phyloP scores from a whole-genome alignment of 495 filamentous ascomycete species.

The Penicillium mononematosum region DNA sequence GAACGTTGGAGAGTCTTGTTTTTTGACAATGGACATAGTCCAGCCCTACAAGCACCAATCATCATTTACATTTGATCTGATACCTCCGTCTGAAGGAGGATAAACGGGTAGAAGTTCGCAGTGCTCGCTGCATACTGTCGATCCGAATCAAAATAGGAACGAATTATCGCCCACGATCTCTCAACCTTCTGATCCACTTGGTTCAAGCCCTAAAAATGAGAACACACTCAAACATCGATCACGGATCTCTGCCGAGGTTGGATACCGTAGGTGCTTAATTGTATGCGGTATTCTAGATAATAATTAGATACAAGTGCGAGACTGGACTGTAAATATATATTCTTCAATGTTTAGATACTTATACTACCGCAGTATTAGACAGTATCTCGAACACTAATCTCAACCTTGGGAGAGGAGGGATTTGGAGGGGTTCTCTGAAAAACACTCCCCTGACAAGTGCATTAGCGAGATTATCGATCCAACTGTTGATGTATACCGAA shows the following conservation, averaged over 20 bases:
- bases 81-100: background rate
- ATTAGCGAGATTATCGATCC: conserved; percentile 5
- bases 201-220: conserved; percentile 9
- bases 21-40: background rate
- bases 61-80: background rate
- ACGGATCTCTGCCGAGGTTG: background rate
- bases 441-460: conserved; percentile 6
- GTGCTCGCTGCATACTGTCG: conserved; percentile 4
- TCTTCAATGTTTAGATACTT: background rate
- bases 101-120: background rate
- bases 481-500: background rate
- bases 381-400: background rate
- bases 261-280: background rate
- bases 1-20: background rate
- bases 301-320: background rate
- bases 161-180: conserved; percentile 3
- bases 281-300: background rate
- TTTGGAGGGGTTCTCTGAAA: background rate
- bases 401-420: background rate
- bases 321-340: background rate
- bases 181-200: conserved; percentile 9
- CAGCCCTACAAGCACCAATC: background rate
- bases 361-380: background rate
- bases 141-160: conserved; percentile 5
- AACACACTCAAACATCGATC: conserved; percentile 2